Base-by-base conservation (phyloP, 2,329 filamentous ascomycete species). In the Hymenoscyphus scutula region DNA sequence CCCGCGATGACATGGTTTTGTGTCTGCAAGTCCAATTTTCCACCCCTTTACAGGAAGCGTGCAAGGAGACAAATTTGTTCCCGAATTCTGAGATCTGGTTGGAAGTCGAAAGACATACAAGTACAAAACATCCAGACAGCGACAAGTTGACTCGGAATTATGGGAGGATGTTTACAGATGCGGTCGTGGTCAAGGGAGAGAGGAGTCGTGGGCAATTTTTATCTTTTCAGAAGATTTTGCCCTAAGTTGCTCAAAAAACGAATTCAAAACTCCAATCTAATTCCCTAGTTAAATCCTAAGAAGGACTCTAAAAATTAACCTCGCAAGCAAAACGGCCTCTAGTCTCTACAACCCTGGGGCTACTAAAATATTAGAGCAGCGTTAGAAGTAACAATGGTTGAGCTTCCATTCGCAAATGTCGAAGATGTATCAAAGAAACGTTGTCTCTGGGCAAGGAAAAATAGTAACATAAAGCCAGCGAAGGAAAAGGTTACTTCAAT, bases 351-450 rank as follows among this genome's bases (percentile, higher is more conserved):
- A 37, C 29, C 19, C 25, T 5, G 41, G 60, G 30, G 57, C 38
- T 13, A 8, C 48, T 5, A 38, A 30, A 15, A 17, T 60, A 15
- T 41, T 45, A 4, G 27, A 48, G 10, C 29, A 37, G 17, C 60
- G 62, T 8, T 65, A 58, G 60, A 15, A 59, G 63, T 62, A 37
- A 60, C 58, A 19, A 62, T 62, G 63, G 60, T 30, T 19, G 63
- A 65, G 53, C 41, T 65, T 5, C 45, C 60, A 19, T 65, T 62
- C 58, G 63, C 63, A 51, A 51, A 51, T 13, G 19, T 51, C 19
- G 45, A 51, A 5, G 45, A 25, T 23, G 25, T 51, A 2, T 51
- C 25, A 19, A 51, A 13, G 7, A 8, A 13, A 8, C 23, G 23
- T 10, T 19, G 10, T 19, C 10, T 1, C 6, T 19, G n/a, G 15